Evolutionary conservation across 1,139 yeast species (phyloP).

Genomic region (Kodamaea sp.): DNA sequence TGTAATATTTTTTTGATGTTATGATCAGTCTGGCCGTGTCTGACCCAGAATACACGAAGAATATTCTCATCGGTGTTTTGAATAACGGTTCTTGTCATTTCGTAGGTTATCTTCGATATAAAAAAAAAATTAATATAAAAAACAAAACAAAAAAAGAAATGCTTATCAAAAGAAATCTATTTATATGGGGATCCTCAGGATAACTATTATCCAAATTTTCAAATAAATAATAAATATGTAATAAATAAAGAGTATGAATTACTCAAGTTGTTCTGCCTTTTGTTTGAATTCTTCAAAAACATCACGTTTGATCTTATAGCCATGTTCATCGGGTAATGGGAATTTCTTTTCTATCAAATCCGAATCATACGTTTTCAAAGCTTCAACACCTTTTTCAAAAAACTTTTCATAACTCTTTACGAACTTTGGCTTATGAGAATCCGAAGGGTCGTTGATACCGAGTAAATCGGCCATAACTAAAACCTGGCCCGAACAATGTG

Average conservation of each 20-base stretch:
- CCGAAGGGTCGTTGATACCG: constrained; percentile 63
- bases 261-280: background rate
- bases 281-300: constrained; percentile 49
- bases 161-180: too few species aligned
- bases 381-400: constrained; percentile 46
- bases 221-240: too few species aligned
- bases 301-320: constrained; percentile 68
- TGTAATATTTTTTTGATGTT: constrained; percentile 65
- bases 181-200: too few species aligned
- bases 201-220: too few species aligned
- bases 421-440: constrained; percentile 57
- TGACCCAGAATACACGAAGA: constrained; percentile 57
- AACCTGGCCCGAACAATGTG: constrained; percentile 81
- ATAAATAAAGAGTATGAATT: too few species aligned
- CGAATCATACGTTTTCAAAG: constrained; percentile 48
- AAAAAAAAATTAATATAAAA: too few species aligned
- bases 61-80: constrained; percentile 33
- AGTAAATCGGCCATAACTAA: constrained; percentile 81
- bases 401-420: constrained; percentile 66
- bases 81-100: constrained; percentile 29
- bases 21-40: constrained; percentile 82
- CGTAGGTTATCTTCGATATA: too few species aligned
- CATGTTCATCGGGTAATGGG: constrained; percentile 62
- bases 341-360: constrained; percentile 58
- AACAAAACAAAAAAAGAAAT: too few species aligned